Percentiles rank a stretch among this genome's conserved stretches.
Evolutionary conservation across 805 yeast genomes (phyloP).

Genomic region (Metschnikowia picachoensis): DNA sequence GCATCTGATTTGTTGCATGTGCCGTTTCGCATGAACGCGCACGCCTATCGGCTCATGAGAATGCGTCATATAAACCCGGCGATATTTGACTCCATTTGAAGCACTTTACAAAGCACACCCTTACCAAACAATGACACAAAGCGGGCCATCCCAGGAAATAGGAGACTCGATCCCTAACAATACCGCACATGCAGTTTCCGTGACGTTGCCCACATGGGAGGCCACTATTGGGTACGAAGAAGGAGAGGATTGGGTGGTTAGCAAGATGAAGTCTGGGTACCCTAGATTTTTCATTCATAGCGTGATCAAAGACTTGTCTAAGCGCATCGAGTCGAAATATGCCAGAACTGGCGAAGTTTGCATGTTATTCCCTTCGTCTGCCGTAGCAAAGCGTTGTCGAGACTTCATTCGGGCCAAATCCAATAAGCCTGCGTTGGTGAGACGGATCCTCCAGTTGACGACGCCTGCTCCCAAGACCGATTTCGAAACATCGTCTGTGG

Average conservation of each 20-base stretch:
- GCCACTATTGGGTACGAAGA: constrained; percentile 91
- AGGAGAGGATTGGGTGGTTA: constrained; percentile 77
- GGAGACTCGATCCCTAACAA: constrained; percentile 89
- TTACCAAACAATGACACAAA: constrained; percentile 9
- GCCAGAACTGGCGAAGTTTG: constrained; percentile 77
- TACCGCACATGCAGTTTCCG: constrained; percentile 91
- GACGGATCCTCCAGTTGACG: constrained; percentile 67
- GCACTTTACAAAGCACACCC: background rate
- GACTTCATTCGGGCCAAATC: constrained; percentile 56
- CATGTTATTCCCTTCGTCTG: constrained; percentile 73
- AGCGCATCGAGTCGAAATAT: constrained; percentile 58
- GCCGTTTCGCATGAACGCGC: constrained; percentile 3
- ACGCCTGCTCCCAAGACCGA: constrained; percentile 62
- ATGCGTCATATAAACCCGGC: constrained; percentile 10
- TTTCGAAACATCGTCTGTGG: constrained; percentile 54
- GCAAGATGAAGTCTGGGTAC: constrained; percentile 79
- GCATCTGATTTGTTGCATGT: background rate
- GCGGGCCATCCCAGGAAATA: constrained; percentile 42
- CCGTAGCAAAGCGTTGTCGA: constrained; percentile 80
- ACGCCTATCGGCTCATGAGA: constrained; percentile 2
- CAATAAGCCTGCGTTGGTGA: constrained; percentile 23
- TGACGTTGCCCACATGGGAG: constrained; percentile 92
- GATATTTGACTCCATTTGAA: background rate
- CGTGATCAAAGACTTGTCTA: constrained; percentile 53
- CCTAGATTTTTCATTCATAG: constrained; percentile 78